phyloP scores from a whole-genome alignment of 2,329 filamentous ascomycete species.

The Metarhizium album region DNA sequence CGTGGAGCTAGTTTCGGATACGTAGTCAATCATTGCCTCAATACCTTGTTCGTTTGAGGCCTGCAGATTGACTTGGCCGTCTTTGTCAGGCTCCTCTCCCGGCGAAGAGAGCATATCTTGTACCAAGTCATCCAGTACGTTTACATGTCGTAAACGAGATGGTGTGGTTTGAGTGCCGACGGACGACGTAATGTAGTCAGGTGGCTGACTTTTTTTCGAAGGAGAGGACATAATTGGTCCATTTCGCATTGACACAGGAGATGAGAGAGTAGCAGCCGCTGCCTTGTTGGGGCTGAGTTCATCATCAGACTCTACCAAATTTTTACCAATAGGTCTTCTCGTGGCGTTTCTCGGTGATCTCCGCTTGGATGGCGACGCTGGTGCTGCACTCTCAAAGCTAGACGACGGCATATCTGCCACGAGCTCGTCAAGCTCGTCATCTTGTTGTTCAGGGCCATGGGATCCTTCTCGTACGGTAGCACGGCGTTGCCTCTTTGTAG shows the following conservation, averaged over 20 bases:
- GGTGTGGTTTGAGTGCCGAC: constrained; percentile 3
- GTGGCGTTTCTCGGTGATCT: constrained; percentile 7
- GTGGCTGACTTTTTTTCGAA: neutral
- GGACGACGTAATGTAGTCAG: neutral
- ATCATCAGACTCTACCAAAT: constrained; percentile 5
- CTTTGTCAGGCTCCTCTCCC: neutral
- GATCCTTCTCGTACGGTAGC: constrained; percentile 4
- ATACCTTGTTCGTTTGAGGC: neutral
- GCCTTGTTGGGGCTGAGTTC: constrained; percentile 6
- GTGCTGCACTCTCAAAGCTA: constrained; percentile 4
- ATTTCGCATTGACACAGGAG: constrained; percentile 17
- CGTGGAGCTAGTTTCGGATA: neutral
- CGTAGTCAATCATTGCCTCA: neutral
- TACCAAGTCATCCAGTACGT: neutral
- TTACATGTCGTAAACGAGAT: neutral
- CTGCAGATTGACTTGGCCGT: neutral
- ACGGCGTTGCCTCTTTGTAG: constrained; percentile 19
- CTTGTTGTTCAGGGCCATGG: neutral
- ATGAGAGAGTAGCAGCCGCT: constrained; percentile 15
- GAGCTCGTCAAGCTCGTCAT: constrained; percentile 11
- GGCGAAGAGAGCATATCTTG: neutral
- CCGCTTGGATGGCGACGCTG: constrained; percentile 7
- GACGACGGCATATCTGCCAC: neutral
- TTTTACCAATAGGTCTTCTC: neutral
- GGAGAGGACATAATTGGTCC: neutral